Conservation (phyloP, 2,329 filamentous ascomycete genomes). For the Penicillium sp. region DNA sequence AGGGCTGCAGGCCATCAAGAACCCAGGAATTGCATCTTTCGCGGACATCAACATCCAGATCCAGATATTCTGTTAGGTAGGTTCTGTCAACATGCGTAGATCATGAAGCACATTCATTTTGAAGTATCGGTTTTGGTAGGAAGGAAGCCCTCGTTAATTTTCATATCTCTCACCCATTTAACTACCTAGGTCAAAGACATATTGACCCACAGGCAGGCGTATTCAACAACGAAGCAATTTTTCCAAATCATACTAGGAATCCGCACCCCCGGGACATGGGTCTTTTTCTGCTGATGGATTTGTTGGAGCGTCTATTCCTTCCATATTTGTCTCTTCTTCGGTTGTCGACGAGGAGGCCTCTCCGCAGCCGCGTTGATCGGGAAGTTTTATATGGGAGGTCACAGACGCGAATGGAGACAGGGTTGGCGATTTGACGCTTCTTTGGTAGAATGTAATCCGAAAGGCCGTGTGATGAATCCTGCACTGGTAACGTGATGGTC, state of each 20-base stretch:
- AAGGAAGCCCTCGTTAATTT: neutral
- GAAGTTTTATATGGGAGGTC: neutral
- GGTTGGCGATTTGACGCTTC: neutral
- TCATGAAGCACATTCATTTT: neutral
- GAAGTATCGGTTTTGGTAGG: neutral
- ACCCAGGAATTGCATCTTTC: neutral
- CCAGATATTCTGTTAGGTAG: neutral
- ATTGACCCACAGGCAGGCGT: neutral
- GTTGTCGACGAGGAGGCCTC: neutral
- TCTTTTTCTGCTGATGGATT: neutral
- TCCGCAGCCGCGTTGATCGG: neutral
- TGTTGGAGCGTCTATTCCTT: neutral
- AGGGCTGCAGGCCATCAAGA: neutral
- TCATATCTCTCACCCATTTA: neutral
- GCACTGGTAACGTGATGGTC: neutral
- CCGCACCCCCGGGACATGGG: neutral
- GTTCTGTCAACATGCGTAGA: neutral
- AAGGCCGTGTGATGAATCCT: neutral
- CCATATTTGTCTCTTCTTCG: neutral
- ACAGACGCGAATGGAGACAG: too few species aligned
- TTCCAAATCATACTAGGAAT: neutral
- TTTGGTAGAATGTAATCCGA: neutral
- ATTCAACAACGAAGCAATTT: neutral
- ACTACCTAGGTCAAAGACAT: neutral
- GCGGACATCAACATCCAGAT: neutral